Evolutionary conservation across 257 asterid species (phyloP).

Genomic region (Solanum chmielewskii): DNA sequence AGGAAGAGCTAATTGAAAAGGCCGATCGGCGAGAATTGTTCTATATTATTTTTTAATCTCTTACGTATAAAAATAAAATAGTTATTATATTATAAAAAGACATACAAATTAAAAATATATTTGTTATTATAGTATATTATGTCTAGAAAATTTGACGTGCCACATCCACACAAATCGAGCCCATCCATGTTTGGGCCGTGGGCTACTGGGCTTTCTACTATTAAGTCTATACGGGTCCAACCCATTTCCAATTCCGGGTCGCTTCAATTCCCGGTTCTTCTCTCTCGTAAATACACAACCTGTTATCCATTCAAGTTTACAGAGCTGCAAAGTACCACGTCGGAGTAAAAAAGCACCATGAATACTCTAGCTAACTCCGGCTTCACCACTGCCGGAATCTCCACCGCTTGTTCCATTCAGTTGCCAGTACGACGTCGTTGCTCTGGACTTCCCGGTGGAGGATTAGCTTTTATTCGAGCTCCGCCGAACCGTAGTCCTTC

Average conservation of each 20-base stretch:
- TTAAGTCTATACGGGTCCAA: background rate
- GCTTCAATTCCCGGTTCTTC: background rate
- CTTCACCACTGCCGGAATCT: constrained; percentile 39
- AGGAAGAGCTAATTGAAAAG: too few relatives aligned
- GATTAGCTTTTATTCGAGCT: constrained; percentile 9
- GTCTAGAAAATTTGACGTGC: background rate
- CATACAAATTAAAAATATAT: too few relatives aligned
- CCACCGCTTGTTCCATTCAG: constrained; percentile 28
- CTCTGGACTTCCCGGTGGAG: background rate
- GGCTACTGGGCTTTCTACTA: background rate
- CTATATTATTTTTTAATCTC: too few relatives aligned
- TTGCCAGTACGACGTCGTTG: constrained; percentile 17
- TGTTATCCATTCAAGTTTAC: background rate
- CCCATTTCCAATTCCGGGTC: background rate
- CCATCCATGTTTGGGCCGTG: background rate
- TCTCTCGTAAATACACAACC: background rate
- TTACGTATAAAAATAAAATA: too few relatives aligned
- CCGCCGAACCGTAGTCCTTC: constrained; percentile 13
- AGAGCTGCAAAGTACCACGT: background rate
- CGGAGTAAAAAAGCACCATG: constrained; percentile 19
- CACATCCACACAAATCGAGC: background rate
- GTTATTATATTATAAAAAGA: too few relatives aligned
- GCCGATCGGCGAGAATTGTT: too few relatives aligned
- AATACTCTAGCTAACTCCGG: constrained; percentile 35
- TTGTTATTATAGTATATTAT: too few relatives aligned